Base-by-base conservation (phyloP, 2,329 filamentous ascomycete genomes). In the Talaromyces sp. region DNA sequence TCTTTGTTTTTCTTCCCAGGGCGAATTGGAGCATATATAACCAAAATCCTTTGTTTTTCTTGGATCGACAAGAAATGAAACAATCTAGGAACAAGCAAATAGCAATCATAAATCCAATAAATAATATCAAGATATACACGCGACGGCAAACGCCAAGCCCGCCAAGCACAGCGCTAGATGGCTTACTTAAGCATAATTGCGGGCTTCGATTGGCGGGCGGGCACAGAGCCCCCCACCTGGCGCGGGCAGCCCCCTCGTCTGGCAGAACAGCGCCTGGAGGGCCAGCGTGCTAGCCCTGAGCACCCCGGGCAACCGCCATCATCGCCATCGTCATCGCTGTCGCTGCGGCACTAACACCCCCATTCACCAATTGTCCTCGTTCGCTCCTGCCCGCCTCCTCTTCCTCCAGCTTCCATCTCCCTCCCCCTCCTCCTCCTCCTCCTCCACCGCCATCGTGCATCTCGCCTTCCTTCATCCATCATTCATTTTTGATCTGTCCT, bases 401-500 rank as follows among this genome's bases (percentile, higher is more conserved):
- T 55, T 60, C 54, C 52, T 58, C 52, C 62, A 53, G 49, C 59
- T 30, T 47, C 55, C 60, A 66, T 61, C 63, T 62, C 59, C 61
- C 65, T 22, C 22, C 59, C 55, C 52, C 55, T 57, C 62, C 63
- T 65, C 63, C 63, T 63, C 63, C 65, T 64, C 58, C 64, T 62
- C 59, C 61, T 62, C 60, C 61, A 63, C 56, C 63, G 64, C 67
- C 64, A 69, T 47, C 44, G 44, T 25, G 44, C 44, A 47, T 25
- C 44, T 47, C 72, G 71, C 71, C 69, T 73, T 67, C 72, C 70
- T 61, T 60, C 56, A 42, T 44, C 64, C 73, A 77, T 73, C 70
- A 71, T 78, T 82, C 78, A 77, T 77, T 80, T 73, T 67, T 67
- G 68, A 65, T 66, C 62, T 66, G 68, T 75, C 72, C 71, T 74